Evolutionary conservation across 306 rosid species (phyloP), one percentile per base, ranked within the genome.

Genomic region (Casuarina cunninghamiana): DNA sequence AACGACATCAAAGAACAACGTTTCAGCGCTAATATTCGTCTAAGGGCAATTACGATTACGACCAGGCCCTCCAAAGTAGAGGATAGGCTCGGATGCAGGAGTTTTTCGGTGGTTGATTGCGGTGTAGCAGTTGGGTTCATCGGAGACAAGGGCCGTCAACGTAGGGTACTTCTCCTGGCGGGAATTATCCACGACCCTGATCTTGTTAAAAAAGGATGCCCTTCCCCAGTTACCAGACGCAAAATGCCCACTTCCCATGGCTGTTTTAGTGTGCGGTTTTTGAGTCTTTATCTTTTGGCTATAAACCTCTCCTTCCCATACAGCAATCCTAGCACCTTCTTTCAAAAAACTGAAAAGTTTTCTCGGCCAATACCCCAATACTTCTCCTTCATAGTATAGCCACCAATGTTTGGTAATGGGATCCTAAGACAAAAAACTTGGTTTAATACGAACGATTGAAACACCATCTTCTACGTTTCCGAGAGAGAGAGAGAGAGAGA

Each of bases 261-360:
- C 79, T 5, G 97, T 93, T 39, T 48, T 61, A 0, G 93, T 90
- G 83, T 90, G 98, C 12, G 96, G 95, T 2, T 3, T 35, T 1
- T 3, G 21, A 37, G 42, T 37, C 75, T 57, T 84, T 2, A 91
- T 54, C 3, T 57, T 53, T 5, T 85, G 3, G 70, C 96, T 90
- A 26, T 60, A 84, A 16, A 93, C 95, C 46, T 89, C 88, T 3
- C 97, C 95, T 0, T 95, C 98, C 97, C 93, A 89, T 76, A 89
- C 81, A 19, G 88, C 93, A n/a, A 79, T 0, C 11, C 13, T 71
- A 0, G 93, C 91, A 49, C 87, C 81, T 9, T 67, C 77, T 2
- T 44, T 49, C 53, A 87, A 10, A 4, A 70, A n/a, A 0, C 10
- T 7, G 10, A 93, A 71, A 5, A 93, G 54, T 11, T 39, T n/a